Evolutionary conservation across 2,329 filamentous ascomycete genomes (phyloP).

Genomic region (Cladosporium oxysporum): DNA sequence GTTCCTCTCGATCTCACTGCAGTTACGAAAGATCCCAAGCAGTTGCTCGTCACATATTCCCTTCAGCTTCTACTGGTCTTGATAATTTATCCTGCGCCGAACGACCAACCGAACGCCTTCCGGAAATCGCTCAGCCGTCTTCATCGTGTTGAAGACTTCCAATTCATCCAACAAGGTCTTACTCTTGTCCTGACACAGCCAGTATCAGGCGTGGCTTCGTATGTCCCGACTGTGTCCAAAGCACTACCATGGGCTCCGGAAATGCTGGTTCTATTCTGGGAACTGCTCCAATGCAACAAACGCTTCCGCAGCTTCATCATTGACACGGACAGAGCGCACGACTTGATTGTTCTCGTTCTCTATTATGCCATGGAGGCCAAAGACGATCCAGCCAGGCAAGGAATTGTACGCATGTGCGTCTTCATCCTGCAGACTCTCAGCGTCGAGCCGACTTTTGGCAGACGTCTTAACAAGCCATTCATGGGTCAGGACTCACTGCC

Average conservation of each 20-base stretch:
- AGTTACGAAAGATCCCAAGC: slow-evolving; percentile 81
- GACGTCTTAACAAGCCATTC: slow-evolving; percentile 85
- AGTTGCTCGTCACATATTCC: slow-evolving; percentile 87
- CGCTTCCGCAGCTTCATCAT: slow-evolving; percentile 95
- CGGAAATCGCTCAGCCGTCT: slow-evolving; percentile 87
- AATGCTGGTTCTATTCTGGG: slow-evolving; percentile 97
- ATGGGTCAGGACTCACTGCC: slow-evolving; percentile 87
- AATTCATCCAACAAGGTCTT: slow-evolving; percentile 66
- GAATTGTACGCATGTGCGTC: slow-evolving; percentile 94
- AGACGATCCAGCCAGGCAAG: slow-evolving; percentile 82
- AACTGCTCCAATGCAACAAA: slow-evolving; percentile 95
- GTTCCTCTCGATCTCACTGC: slow-evolving; percentile 86
- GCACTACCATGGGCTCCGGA: slow-evolving; percentile 87
- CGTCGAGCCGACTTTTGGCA: slow-evolving; percentile 86
- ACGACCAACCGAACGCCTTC: slow-evolving; percentile 75
- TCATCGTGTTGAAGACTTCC: slow-evolving; percentile 93
- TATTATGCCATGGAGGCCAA: slow-evolving; percentile 94
- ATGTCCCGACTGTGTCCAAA: slow-evolving; percentile 80
- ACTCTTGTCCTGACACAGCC: slow-evolving; percentile 78
- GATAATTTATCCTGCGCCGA: slow-evolving; percentile 33
- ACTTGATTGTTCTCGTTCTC: slow-evolving; percentile 85
- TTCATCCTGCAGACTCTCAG: slow-evolving; percentile 94
- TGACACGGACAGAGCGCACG: slow-evolving; percentile 88
- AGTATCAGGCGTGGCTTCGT: slow-evolving; percentile 83
- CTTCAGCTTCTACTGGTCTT: slow-evolving; percentile 81